Evolutionary conservation across 2,329 filamentous ascomycete genomes (phyloP).

Genomic region (Elsinoe necatrix): DNA sequence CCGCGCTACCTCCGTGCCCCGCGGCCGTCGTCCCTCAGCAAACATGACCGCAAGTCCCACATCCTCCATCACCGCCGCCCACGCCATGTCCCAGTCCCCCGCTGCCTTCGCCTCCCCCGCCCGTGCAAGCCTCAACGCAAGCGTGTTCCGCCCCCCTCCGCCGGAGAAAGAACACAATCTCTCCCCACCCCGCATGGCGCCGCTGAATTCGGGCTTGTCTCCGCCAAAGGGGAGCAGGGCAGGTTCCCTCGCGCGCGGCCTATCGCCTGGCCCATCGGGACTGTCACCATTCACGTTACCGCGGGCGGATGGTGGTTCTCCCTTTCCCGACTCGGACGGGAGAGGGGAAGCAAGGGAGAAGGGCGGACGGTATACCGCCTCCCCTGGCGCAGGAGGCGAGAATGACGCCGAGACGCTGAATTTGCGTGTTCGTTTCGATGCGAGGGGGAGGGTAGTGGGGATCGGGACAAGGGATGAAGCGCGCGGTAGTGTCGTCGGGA

Average conservation of each 20-base stretch:
- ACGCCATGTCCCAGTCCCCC: not conserved
- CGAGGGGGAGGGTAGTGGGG: not conserved
- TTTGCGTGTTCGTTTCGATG: constrained; percentile 10
- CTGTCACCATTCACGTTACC: not conserved
- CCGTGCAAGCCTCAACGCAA: constrained; percentile 1
- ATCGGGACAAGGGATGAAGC: not conserved
- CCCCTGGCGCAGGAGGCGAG: not conserved
- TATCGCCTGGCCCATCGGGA: not conserved
- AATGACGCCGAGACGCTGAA: constrained; percentile 14
- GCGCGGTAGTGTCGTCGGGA: not conserved
- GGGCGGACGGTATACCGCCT: not conserved
- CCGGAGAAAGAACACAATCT: constrained; percentile 23
- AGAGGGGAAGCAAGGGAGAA: not conserved
- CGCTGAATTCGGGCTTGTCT: not conserved
- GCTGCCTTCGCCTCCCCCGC: not conserved
- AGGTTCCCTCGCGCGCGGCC: not conserved
- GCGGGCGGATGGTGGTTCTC: not conserved
- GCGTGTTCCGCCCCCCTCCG: constrained; percentile 28
- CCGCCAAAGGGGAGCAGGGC: not conserved
- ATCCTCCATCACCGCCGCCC: not conserved
- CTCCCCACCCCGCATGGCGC: constrained; percentile 6
- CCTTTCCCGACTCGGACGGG: not conserved
- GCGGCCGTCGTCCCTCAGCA: constrained; percentile 6
- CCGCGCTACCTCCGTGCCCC: not conserved
- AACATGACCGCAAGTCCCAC: constrained; percentile 6